Percentiles rank a stretch among this genome's conserved stretches.
These are phyloP conservation scores for Phyllosticta paracitricarpa DNA, from an alignment of 2,329 filamentous ascomycete genomes.

Conservation along the genomic window DNA sequence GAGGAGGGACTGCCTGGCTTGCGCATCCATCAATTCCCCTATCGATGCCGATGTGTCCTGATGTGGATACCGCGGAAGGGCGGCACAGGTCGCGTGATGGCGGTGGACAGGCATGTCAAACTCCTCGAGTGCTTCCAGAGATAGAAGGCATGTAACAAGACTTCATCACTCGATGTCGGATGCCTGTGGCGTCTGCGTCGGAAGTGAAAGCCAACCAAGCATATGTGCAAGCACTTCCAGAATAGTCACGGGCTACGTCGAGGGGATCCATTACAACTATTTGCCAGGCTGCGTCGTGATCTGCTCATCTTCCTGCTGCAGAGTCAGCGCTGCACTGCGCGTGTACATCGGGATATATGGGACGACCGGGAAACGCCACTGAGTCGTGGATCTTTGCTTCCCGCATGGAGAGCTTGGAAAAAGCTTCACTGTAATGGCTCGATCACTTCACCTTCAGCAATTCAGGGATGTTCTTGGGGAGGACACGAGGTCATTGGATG, in stretches of 20 bases:
- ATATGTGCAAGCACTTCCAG: too few relatives aligned
- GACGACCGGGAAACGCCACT: background rate
- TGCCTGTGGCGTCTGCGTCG: too few relatives aligned
- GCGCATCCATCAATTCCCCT: background rate
- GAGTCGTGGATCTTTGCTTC: background rate
- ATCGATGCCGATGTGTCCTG: background rate
- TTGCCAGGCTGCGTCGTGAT: background rate
- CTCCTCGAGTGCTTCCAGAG: background rate
- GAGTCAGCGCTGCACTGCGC: background rate
- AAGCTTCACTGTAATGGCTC: background rate
- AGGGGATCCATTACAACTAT: background rate
- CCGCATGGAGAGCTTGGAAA: background rate
- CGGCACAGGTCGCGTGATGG: background rate
- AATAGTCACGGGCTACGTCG: too few relatives aligned
- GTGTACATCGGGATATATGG: background rate
- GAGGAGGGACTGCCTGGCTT: background rate
- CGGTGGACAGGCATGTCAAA: background rate
- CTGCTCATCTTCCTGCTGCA: background rate
- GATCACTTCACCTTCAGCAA: background rate
- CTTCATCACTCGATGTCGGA: too few relatives aligned
- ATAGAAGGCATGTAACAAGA: too few relatives aligned
- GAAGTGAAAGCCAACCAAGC: too few relatives aligned
- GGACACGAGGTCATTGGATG: background rate
- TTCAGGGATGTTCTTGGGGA: background rate
- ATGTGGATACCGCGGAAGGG: background rate